Conservation (phyloP, 1,284 basidiomycete genomes). For the Singerocomus inundabilis region DNA sequence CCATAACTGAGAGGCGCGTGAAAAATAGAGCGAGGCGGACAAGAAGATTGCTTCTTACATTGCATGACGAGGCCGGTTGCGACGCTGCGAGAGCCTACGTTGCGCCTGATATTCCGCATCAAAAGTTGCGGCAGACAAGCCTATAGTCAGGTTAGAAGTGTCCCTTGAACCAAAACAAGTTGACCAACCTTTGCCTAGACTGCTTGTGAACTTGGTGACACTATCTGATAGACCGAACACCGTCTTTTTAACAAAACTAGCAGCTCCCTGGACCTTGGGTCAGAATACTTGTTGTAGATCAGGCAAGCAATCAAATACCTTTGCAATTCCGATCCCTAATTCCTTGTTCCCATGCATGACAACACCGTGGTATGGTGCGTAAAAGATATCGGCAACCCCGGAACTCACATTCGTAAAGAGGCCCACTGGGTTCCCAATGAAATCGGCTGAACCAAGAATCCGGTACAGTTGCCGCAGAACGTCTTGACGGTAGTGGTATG, state of each 20-base stretch:
- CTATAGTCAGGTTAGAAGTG: slow-evolving; percentile 38
- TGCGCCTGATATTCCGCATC: slow-evolving; percentile 94
- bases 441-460: slow-evolving; percentile 95
- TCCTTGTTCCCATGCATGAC: slow-evolving; percentile 98
- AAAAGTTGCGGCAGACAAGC: slow-evolving; percentile 93
- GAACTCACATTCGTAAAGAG: slow-evolving; percentile 99
- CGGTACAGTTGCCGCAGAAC: slow-evolving; percentile 94
- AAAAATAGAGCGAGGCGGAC: slow-evolving; percentile 4
- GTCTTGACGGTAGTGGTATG: slow-evolving; percentile 94
- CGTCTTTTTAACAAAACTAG: slow-evolving; percentile 98
- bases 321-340: slow-evolving; percentile 95
- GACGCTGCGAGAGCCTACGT: slow-evolving; percentile 83
- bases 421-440: slow-evolving; percentile 91
- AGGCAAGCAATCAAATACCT: slow-evolving; percentile 46
- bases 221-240: slow-evolving; percentile 96
- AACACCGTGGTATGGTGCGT: slow-evolving; percentile 97
- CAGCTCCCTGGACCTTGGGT: slow-evolving; percentile 69
- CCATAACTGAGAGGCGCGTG: slow-evolving; percentile 66
- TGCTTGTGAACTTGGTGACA: slow-evolving; percentile 96
- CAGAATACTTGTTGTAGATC: slow-evolving; percentile 1
- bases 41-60: slow-evolving; percentile 54
- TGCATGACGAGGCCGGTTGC: slow-evolving; percentile 95
- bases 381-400: slow-evolving; percentile 98
- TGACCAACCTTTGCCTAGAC: slow-evolving; percentile 85
- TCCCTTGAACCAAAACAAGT: background rate